Percentiles rank a stretch among this genome's conserved stretches.
phyloP scores from a whole-genome alignment of 2,329 filamentous ascomycete genomes.

The Orbilia javanica region DNA sequence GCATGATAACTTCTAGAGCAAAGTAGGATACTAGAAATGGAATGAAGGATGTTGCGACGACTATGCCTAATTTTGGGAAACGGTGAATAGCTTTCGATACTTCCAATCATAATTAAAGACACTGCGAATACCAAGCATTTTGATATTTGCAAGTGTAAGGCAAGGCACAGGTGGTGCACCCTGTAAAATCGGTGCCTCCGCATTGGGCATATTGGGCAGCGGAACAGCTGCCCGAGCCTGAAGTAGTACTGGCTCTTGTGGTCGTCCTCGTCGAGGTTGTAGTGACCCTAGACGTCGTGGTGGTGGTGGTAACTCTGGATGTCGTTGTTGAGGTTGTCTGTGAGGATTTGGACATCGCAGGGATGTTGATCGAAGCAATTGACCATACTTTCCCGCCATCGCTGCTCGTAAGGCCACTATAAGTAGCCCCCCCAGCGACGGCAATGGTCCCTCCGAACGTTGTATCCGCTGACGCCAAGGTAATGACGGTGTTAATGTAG shows the following conservation, averaged over 20 bases:
- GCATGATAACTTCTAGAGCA: too few species aligned
- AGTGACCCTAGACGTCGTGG: neutral
- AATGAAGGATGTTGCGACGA: too few species aligned
- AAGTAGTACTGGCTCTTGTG: conserved; percentile 32
- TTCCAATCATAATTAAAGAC: too few species aligned
- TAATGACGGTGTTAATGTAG: conserved; percentile 66
- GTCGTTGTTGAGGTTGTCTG: conserved; percentile 13
- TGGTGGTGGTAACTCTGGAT: neutral
- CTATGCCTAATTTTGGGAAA: too few species aligned
- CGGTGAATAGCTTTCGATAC: too few species aligned
- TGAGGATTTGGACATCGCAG: conserved; percentile 62
- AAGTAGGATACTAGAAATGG: too few species aligned
- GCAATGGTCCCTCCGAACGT: conserved; percentile 63
- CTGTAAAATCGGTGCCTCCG: conserved; percentile 63
- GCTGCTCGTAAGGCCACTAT: conserved; percentile 64
- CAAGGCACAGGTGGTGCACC: conserved; percentile 63
- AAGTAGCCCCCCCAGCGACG: conserved; percentile 63
- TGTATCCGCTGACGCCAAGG: conserved; percentile 64
- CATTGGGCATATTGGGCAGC: conserved; percentile 63
- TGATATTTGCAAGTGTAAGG: conserved; percentile 63
- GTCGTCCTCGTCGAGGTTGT: conserved; percentile 44
- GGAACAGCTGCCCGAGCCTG: conserved; percentile 22
- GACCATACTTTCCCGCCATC: conserved; percentile 65
- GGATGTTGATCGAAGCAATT: conserved; percentile 64
- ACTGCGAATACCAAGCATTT: conserved; percentile 65